Conservation (phyloP, 1,284 basidiomycete genomes). For the Rhodotorula sp. region DNA sequence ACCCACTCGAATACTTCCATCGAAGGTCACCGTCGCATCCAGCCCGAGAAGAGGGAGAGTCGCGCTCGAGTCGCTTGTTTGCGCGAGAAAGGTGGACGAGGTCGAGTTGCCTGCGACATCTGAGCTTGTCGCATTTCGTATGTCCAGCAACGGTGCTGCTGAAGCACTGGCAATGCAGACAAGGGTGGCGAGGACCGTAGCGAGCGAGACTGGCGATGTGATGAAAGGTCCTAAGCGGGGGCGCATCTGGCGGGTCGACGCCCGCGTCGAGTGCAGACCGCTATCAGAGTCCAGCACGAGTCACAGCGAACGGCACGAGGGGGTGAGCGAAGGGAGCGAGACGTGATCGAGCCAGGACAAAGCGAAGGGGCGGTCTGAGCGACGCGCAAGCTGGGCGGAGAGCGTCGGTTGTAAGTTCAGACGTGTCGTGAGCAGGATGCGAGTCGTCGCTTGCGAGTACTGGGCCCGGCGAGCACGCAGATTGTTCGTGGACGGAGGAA, state of each 20-base stretch:
- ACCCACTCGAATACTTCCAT: not conserved
- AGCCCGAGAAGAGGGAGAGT: not conserved
- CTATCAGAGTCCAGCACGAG: not conserved
- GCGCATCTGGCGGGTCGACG: not conserved
- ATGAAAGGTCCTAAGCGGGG: slow-evolving; percentile 1
- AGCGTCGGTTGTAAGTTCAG: not conserved
- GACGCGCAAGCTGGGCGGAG: not conserved
- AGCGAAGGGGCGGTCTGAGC: not conserved
- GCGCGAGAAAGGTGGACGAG: not conserved
- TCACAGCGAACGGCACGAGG: not conserved
- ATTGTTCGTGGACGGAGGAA: not conserved
- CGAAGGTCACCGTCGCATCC: not conserved
- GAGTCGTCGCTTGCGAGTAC: not conserved
- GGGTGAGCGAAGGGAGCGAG: not conserved
- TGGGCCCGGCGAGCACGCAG: too few species aligned
- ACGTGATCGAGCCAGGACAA: not conserved
- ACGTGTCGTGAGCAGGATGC: not conserved
- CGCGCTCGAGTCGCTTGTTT: not conserved
- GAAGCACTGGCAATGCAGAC: not conserved
- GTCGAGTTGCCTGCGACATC: not conserved
- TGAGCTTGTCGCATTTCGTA: too few species aligned
- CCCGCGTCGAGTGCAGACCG: not conserved
- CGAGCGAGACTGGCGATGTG: not conserved
- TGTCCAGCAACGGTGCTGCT: not conserved
- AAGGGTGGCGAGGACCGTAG: not conserved